Base-by-base conservation (phyloP, 345 rosid species). In the Triadica sebifera region DNA sequence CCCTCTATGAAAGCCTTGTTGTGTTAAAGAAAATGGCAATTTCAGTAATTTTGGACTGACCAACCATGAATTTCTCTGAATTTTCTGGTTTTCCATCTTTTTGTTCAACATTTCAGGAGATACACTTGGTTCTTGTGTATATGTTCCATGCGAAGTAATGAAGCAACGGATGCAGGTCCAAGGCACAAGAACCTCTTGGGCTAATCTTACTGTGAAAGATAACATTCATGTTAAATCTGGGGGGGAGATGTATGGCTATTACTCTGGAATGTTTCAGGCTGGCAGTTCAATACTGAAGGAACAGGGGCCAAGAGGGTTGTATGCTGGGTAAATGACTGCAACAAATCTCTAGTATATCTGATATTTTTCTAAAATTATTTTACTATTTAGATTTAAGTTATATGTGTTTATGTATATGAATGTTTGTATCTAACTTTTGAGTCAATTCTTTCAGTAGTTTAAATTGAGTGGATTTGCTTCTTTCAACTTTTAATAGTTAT, bases 161-260 rank as follows among this genome's bases (percentile, higher is more conserved):
- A 94, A 94, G 89, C 98, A 90, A 78, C 93, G 97, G 63, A 94
- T 94, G 98, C 98, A 94, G 88, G 84, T 94, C 78, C 98, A 94
- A 84, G 98, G 98, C 73, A 84, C 97, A 9, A 79, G 70, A 78
- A 79, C 81, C 69, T 92, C 98, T 71, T 94, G 94, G 97, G 81
- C 81, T 81, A 83, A 93, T 53, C 71, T 70, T 64, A 73, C 79
- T 16, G 52, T 85, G 66, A 89, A 90, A 80, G 82, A 84, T 62
- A 77, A 78, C 47, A 47, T 85, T 61, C 79, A 62, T 3, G 71
- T 53, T 24, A 85, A 85, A 76, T 80, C 94, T 72, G 79, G 88
- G 72, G 69, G 83, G 69, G 81, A 79, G 77, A 89, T 84, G 87
- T 93, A 90, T 82, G 88, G 85, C 47, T 94, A 92, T 69, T 94